Percentiles rank a stretch among this genome's conserved stretches.
phyloP scores from a whole-genome alignment of 768 basidiomycete genomes.

The Chlorophyllum brunneum region DNA sequence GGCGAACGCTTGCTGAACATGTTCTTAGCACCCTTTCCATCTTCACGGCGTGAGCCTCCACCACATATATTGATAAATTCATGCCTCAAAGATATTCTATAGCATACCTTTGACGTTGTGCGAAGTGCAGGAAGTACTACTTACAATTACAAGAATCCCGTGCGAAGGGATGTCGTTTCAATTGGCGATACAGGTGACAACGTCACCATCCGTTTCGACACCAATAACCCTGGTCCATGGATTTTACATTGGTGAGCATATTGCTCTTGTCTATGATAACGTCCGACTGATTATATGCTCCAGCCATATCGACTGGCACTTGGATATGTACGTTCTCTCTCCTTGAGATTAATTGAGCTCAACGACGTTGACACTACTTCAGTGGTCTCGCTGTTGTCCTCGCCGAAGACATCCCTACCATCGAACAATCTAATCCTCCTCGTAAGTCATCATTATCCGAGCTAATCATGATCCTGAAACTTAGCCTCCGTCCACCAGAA shows the following conservation, averaged over 20 bases:
- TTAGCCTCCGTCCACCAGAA: not conserved
- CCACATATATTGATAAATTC: not conserved
- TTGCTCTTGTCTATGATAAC: too few relatives aligned
- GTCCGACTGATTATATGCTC: not conserved
- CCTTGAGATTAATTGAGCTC: too few relatives aligned
- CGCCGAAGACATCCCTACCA: too few relatives aligned
- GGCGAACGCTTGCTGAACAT: not conserved
- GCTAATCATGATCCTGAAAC: too few relatives aligned
- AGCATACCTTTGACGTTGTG: conserved; percentile 43
- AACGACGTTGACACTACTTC: too few relatives aligned
- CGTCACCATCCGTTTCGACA: conserved; percentile 52
- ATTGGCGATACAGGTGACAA: conserved; percentile 23
- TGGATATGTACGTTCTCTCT: conserved; percentile 21
- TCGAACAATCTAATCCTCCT: too few relatives aligned
- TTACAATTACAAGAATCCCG: conserved; percentile 37
- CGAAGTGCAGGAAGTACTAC: conserved; percentile 29
- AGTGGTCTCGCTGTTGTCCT: conserved; percentile 33
- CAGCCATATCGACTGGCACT: conserved; percentile 41
- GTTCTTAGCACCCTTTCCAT: conserved; percentile 41
- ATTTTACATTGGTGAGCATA: conserved; percentile 35
- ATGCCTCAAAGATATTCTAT: not conserved
- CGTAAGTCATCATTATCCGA: not conserved
- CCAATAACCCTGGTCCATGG: conserved; percentile 49
- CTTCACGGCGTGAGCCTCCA: conserved; percentile 40
- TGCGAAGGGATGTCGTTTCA: conserved; percentile 28